Percentiles rank a stretch among this genome's conserved stretches.
Evolutionary conservation across 331 rosid genomes (phyloP).

Genomic region (Quercus lobata): DNA sequence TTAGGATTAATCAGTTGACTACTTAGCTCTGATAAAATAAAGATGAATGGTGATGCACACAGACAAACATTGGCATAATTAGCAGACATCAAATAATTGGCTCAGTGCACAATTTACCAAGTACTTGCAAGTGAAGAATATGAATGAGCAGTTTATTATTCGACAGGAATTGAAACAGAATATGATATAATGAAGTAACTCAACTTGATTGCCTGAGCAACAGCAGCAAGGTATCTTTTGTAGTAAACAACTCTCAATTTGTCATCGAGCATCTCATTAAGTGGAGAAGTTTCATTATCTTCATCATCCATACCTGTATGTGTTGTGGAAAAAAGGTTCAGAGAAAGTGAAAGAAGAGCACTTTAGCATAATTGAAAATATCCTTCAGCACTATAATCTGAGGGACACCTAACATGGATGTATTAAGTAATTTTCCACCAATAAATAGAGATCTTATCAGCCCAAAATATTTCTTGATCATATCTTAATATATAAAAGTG

Average conservation of each 20-base stretch:
- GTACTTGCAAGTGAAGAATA: neutral
- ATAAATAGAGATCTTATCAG: neutral
- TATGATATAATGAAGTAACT: constrained; percentile 19
- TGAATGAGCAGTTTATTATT: neutral
- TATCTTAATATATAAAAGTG: neutral
- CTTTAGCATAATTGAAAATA: neutral
- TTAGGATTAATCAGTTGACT: too few relatives aligned
- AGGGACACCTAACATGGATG: too few relatives aligned
- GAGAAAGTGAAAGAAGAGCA: constrained; percentile 5
- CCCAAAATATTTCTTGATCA: neutral
- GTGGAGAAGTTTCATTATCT: constrained; percentile 47
- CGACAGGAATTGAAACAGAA: neutral
- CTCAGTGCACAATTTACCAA: neutral
- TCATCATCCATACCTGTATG: constrained; percentile 92
- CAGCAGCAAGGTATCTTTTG: constrained; percentile 65
- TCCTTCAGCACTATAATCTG: neutral
- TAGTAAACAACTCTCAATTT: constrained; percentile 70
- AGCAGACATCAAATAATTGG: neutral
- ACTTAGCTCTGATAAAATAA: neutral
- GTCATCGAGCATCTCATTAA: constrained; percentile 80
- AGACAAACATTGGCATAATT: neutral
- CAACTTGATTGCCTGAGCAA: constrained; percentile 82
- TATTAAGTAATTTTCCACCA: neutral
- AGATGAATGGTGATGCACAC: neutral
- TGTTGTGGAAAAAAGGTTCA: constrained; percentile 1